Conservation (phyloP, 2,329 filamentous ascomycete genomes). For the Colletotrichum gigasporum region DNA sequence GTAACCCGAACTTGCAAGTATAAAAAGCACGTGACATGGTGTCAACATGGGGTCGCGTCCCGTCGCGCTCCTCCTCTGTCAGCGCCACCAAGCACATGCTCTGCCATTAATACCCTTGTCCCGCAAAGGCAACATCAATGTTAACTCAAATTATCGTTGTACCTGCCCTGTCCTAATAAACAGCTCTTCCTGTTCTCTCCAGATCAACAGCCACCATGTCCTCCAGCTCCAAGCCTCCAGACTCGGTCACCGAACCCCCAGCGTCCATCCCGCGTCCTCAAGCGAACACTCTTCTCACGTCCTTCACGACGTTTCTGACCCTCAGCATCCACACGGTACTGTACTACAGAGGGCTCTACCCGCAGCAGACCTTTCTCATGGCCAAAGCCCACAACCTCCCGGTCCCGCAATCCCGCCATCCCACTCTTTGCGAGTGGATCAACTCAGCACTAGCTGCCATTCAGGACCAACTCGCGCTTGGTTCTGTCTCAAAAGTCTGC, state of each 20-base stretch:
- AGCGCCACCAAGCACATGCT: neutral
- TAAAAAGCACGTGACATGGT: constrained; percentile 11
- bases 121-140: too few species aligned
- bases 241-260: constrained; percentile 15
- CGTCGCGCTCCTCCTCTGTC: neutral
- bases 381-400: constrained; percentile 85
- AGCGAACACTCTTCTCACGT: constrained; percentile 68
- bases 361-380: constrained; percentile 78
- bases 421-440: constrained; percentile 86
- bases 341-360: constrained; percentile 84
- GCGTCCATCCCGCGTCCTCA: constrained; percentile 44
- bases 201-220: constrained; percentile 17
- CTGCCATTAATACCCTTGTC: too few species aligned
- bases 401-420: constrained; percentile 87
- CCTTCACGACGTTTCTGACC: constrained; percentile 83
- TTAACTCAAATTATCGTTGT: too few species aligned
- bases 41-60: neutral
- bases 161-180: too few species aligned
- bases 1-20: too few species aligned
- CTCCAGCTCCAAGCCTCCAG: constrained; percentile 6
- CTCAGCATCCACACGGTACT: constrained; percentile 87
- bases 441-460: constrained; percentile 81
- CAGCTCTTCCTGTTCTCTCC: too few species aligned
- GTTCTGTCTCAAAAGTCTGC: constrained; percentile 56
- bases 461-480: constrained; percentile 72